These are phyloP conservation scores for Rhododendron kiyosumense DNA, from an alignment of 148 eudicot species.

Conservation along the genomic window DNA sequence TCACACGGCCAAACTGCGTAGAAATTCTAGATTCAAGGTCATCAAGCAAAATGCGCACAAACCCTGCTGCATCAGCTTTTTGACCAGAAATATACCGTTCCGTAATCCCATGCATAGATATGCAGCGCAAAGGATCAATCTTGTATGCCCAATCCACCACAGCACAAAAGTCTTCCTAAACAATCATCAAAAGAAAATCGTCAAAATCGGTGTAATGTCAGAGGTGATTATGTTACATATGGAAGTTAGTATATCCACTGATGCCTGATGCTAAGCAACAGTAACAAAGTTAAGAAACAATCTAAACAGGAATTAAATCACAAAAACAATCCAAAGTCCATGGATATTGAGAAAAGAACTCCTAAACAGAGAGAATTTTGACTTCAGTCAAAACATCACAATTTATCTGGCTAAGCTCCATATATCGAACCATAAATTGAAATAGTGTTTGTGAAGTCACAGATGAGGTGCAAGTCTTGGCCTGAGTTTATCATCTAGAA, in stretches of 20 bases:
- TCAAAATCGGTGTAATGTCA: conserved; percentile 7
- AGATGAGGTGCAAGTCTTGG: background rate
- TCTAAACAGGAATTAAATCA: background rate
- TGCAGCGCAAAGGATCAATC: conserved; percentile 90
- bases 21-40: conserved; percentile 89
- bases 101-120: conserved; percentile 93
- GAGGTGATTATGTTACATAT: conserved; percentile 7
- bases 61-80: conserved; percentile 97
- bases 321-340: background rate
- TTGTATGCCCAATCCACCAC: conserved; percentile 97
- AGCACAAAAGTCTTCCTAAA: conserved; percentile 91
- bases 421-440: background rate
- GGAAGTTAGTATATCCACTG: background rate
- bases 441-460: background rate
- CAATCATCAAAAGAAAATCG: background rate
- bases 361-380: background rate
- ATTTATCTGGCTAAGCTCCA: background rate
- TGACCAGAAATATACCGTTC: conserved; percentile 84
- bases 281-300: background rate
- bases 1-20: conserved; percentile 66
- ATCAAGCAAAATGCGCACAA: conserved; percentile 89
- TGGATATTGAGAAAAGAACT: background rate
- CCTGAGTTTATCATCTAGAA: background rate
- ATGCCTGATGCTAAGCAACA: conserved; percentile 5
- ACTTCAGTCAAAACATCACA: background rate